Base-by-base conservation (phyloP, 2,329 filamentous ascomycete genomes). In the Penicillium sp. region DNA sequence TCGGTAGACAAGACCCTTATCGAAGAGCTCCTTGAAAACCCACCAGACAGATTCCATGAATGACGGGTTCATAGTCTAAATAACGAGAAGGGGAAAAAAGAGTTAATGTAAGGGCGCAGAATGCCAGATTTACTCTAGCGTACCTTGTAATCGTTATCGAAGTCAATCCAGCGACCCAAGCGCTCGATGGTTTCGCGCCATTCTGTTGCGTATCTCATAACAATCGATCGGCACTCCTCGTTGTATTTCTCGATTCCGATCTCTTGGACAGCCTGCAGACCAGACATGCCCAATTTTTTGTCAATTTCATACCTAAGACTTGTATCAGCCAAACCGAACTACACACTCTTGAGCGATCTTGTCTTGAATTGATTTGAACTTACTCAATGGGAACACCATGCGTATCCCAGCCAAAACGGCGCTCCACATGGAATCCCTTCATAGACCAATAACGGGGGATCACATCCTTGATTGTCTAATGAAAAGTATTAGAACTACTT, bases 11-110 rank as follows among this genome's bases (percentile, higher is more conserved):
- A 89, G 81, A 55, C 86, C 89, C 77, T 96, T 96, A 66, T 96
- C 89, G 72, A 90, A 95, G 24, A 97, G 82, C 72, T 93, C 86
- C 79, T 94, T 95, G 81, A 96, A 96, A 18, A 94, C 89, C 92
- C 93, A 97, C 93, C 93, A 97, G 62, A 90, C 86, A 0, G 89
- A 89, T 78, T 97, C 93, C 93, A 97, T 97, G 77, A 95, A 97
- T 20, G 81, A 87, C n/a, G 88, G 82, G 73, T 97, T 89, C 91
- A 97, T 96, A 35, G 91, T 96, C 88, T 89, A 67, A 40, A 42
- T 51, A 14, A 24, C n/a, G 43, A 45, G 20, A 16, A 9, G 29
- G 9, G 29, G 10, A 31, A 26, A n/a, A 31, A 32, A 26, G n/a
- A 7, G 50, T 64, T 42, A 61, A 56, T 34, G 22, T 38, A 35